Evolutionary conservation across 78 protist genomes (phyloP).

Genomic region (Polysphondylium violaceum): DNA sequence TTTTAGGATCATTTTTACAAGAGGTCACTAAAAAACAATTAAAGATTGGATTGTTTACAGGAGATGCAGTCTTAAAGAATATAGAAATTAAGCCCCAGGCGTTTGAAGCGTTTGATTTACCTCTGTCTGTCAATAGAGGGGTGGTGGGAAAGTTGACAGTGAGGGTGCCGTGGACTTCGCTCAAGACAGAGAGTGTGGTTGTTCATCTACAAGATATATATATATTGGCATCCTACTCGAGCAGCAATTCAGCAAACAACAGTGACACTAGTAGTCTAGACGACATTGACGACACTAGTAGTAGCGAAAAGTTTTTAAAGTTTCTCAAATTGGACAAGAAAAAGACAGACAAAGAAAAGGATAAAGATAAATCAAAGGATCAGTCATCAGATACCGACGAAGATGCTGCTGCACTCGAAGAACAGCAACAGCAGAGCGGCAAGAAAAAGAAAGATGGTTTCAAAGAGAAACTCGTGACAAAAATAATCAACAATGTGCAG

Average conservation of each 20-base stretch:
- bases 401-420: not conserved
- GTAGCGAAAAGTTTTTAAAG: slow-evolving; percentile 34
- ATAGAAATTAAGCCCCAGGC: slow-evolving; percentile 76
- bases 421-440: not conserved
- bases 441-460: slow-evolving; percentile 53
- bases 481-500: slow-evolving; percentile 61
- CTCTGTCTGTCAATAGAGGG: slow-evolving; percentile 55
- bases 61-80: slow-evolving; percentile 59
- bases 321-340: slow-evolving; percentile 55
- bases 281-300: not conserved
- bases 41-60: slow-evolving; percentile 63
- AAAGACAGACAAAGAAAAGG: slow-evolving; percentile 10
- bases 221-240: slow-evolving; percentile 52
- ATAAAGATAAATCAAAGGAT: not conserved
- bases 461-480: slow-evolving; percentile 56
- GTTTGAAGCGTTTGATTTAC: slow-evolving; percentile 62
- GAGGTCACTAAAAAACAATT: slow-evolving; percentile 68
- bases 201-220: slow-evolving; percentile 63
- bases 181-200: slow-evolving; percentile 61
- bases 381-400: not conserved
- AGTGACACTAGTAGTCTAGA: slow-evolving; percentile 11
- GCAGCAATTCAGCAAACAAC: not conserved
- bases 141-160: slow-evolving; percentile 45
- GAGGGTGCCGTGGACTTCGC: slow-evolving; percentile 63
- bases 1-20: slow-evolving; percentile 61